These are phyloP conservation scores for Sabuloglossum arenarium DNA, from an alignment of 495 filamentous ascomycete species.

Conservation along the genomic window DNA sequence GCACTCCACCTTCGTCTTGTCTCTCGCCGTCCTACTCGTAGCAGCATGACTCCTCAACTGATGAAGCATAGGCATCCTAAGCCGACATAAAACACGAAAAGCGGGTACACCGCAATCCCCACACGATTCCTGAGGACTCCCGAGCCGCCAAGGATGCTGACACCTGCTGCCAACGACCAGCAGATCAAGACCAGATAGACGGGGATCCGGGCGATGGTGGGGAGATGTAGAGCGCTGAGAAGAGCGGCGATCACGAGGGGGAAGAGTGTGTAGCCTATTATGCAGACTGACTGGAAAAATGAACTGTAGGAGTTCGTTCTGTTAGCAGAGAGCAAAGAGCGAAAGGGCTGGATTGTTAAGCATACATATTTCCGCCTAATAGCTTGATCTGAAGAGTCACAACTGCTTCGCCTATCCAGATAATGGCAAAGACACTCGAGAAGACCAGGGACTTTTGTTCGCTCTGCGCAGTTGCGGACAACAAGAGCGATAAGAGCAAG, in stretches of 20 bases:
- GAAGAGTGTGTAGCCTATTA: slow-evolving; percentile 97
- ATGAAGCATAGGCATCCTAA: slow-evolving; percentile 93
- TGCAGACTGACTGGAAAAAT: slow-evolving; percentile 91
- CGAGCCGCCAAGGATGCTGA: slow-evolving; percentile 88
- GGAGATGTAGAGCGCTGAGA: slow-evolving; percentile 61
- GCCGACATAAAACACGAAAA: slow-evolving; percentile 89
- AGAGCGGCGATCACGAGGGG: slow-evolving; percentile 88
- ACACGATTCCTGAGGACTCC: slow-evolving; percentile 90
- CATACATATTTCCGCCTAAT: slow-evolving; percentile 91
- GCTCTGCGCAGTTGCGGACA: slow-evolving; percentile 53
- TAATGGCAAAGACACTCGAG: slow-evolving; percentile 83
- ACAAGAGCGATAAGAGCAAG: slow-evolving; percentile 61
- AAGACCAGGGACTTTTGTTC: slow-evolving; percentile 78
- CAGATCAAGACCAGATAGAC: slow-evolving; percentile 71
- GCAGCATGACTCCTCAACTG: slow-evolving; percentile 28
- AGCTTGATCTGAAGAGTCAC: slow-evolving; percentile 98
- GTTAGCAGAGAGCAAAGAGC: background rate
- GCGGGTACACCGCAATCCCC: slow-evolving; percentile 81
- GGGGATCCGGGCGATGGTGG: slow-evolving; percentile 61
- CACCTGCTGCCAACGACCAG: slow-evolving; percentile 86
- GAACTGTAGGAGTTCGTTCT: slow-evolving; percentile 33
- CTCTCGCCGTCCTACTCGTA: background rate
- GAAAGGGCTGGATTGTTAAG: slow-evolving; percentile 9
- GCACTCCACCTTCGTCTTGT: background rate
- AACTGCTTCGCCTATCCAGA: slow-evolving; percentile 93